These are phyloP conservation scores for Wickerhamomyces rabaulensis DNA, from an alignment of 805 yeast genomes.

Conservation along the genomic window DNA sequence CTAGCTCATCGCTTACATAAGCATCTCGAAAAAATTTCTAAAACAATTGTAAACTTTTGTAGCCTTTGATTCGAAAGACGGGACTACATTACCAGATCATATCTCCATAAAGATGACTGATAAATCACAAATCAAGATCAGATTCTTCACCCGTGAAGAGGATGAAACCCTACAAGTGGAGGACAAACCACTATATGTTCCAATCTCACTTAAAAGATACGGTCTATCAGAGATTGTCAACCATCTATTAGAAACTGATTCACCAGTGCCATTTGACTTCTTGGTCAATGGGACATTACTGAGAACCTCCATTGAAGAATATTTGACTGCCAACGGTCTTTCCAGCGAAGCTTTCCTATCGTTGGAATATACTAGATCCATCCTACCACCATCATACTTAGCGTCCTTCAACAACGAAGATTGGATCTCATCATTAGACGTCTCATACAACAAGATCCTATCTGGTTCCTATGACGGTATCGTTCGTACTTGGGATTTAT, in stretches of 20 bases:
- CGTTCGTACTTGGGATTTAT: slow-evolving; percentile 80
- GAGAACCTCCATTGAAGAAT: slow-evolving; percentile 74
- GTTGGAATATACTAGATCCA: slow-evolving; percentile 87
- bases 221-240: slow-evolving; percentile 95
- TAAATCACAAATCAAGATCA: slow-evolving; percentile 70
- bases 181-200: slow-evolving; percentile 83
- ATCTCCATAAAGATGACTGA: slow-evolving; percentile 14
- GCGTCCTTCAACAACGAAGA: slow-evolving; percentile 90
- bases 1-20: neutral
- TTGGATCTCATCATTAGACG: slow-evolving; percentile 77
- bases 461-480: slow-evolving; percentile 95
- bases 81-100: too few relatives aligned
- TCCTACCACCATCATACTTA: slow-evolving; percentile 88
- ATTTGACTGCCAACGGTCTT: slow-evolving; percentile 68
- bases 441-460: slow-evolving; percentile 47
- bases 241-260: slow-evolving; percentile 61
- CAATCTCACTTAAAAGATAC: slow-evolving; percentile 77
- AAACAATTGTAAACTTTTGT: neutral
- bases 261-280: slow-evolving; percentile 88
- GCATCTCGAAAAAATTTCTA: slow-evolving; percentile 4
- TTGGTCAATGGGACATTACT: slow-evolving; percentile 79
- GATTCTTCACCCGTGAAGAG: slow-evolving; percentile 81
- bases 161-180: slow-evolving; percentile 70
- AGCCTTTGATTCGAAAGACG: too few relatives aligned
- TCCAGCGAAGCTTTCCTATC: slow-evolving; percentile 76